Evolutionary conservation across 1,284 basidiomycete species (phyloP).

Genomic region (Hymenochaete sp.): DNA sequence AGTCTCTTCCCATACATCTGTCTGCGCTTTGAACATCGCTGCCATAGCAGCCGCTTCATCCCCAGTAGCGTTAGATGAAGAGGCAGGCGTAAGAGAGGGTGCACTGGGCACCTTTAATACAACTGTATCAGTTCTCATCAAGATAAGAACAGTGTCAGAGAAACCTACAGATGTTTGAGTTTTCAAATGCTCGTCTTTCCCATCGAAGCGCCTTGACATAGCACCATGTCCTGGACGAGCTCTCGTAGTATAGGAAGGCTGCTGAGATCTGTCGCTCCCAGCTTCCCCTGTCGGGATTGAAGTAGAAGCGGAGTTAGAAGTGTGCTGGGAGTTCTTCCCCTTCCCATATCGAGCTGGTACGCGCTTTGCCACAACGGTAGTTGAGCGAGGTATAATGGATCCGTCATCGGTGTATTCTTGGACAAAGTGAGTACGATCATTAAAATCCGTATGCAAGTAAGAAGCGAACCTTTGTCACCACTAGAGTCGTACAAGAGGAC

Average conservation of each 20-base stretch:
- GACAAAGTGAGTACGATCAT: slow-evolving; percentile 2
- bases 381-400: slow-evolving; percentile 86
- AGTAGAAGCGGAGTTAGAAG: slow-evolving; percentile 47
- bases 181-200: slow-evolving; percentile 43
- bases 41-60: slow-evolving; percentile 87
- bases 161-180: slow-evolving; percentile 27
- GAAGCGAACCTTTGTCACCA: slow-evolving; percentile 73
- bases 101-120: too few species aligned
- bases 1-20: slow-evolving; percentile 90
- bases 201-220: slow-evolving; percentile 89
- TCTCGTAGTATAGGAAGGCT: slow-evolving; percentile 20
- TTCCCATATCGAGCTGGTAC: slow-evolving; percentile 83
- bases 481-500: slow-evolving; percentile 78
- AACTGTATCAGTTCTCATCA: too few species aligned
- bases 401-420: slow-evolving; percentile 91
- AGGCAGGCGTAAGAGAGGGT: too few species aligned
- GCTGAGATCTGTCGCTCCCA: slow-evolving; percentile 22
- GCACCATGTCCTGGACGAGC: slow-evolving; percentile 48
- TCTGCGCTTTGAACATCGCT: slow-evolving; percentile 90
- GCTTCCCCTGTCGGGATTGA: slow-evolving; percentile 22
- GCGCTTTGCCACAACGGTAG: slow-evolving; percentile 88
- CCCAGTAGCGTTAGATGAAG: slow-evolving; percentile 46
- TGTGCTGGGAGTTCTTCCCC: slow-evolving; percentile 86
- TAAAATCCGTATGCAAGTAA: background rate
- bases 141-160: too few species aligned